phyloP scores from a whole-genome alignment of 2,329 filamentous ascomycete genomes.

The Claviceps arundinis region DNA sequence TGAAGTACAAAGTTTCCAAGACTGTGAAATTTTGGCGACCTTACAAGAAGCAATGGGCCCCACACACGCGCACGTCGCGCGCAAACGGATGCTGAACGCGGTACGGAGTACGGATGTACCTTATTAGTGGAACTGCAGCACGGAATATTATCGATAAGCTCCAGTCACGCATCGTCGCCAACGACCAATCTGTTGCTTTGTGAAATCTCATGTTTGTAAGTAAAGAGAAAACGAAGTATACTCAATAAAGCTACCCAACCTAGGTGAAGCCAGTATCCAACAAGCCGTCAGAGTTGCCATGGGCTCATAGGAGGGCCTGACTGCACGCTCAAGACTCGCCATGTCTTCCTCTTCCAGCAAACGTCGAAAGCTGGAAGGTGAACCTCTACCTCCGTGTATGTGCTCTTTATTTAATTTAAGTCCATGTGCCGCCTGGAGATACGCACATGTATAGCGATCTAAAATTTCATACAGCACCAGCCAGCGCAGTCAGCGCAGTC shows the following conservation, averaged over 20 bases:
- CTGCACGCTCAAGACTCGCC: not conserved
- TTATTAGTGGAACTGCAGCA: not conserved
- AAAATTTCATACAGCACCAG: slow-evolving; percentile 7
- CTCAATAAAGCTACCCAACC: not conserved
- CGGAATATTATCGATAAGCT: slow-evolving; percentile 1
- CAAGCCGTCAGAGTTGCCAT: not conserved
- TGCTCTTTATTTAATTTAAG: not conserved
- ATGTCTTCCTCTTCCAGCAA: slow-evolving; percentile 20
- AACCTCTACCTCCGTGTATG: slow-evolving; percentile 18
- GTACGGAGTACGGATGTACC: not conserved
- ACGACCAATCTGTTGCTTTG: not conserved
- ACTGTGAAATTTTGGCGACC: slow-evolving; percentile 6
- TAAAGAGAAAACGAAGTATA: not conserved
- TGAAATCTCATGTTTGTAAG: no score
- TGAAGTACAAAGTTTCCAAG: slow-evolving; percentile 6
- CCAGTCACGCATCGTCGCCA: not conserved
- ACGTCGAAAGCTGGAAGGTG: slow-evolving; percentile 21
- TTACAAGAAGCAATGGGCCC: not conserved
- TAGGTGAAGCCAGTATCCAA: not conserved
- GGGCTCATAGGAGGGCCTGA: not conserved
- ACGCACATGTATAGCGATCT: not conserved
- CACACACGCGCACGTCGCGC: slow-evolving; percentile 2
- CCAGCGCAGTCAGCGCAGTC: slow-evolving; percentile 17
- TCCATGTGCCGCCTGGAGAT: not conserved
- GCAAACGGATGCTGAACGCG: not conserved